Conservation (phyloP, 2,329 filamentous ascomycete genomes). For the Ustulina deusta region DNA sequence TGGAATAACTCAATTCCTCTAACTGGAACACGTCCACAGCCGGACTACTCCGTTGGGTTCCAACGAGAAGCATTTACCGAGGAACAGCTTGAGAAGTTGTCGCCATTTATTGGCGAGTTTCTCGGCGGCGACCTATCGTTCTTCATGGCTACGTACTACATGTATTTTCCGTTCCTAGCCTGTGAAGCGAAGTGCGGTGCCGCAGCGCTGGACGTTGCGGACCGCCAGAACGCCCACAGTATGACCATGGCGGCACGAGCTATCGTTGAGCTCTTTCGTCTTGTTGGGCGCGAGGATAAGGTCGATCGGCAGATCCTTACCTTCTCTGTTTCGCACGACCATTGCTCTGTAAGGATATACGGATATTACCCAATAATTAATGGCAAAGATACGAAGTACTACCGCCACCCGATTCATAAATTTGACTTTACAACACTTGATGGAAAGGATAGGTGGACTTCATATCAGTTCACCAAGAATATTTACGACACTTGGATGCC, state of each 20-base stretch:
- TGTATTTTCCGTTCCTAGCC: conserved; percentile 64
- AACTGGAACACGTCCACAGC: conserved; percentile 54
- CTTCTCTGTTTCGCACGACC: conserved; percentile 58
- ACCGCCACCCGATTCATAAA: conserved; percentile 53
- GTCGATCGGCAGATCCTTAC: conserved; percentile 57
- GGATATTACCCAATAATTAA: conserved; percentile 56
- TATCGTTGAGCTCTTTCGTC: conserved; percentile 55
- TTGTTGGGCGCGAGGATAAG: conserved; percentile 53
- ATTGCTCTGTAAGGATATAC: conserved; percentile 54
- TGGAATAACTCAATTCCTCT: conserved; percentile 55
- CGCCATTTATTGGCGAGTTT: conserved; percentile 53
- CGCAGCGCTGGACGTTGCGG: conserved; percentile 53
- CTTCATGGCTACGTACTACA: conserved; percentile 60
- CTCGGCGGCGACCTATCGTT: conserved; percentile 52
- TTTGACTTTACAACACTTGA: conserved; percentile 52
- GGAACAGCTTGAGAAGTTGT: conserved; percentile 57
- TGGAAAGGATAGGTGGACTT: conserved; percentile 53
- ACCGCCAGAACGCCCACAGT: conserved; percentile 57
- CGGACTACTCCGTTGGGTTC: conserved; percentile 60
- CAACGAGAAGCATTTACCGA: conserved; percentile 56
- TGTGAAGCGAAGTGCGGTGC: conserved; percentile 61
- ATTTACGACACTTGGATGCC: conserved; percentile 55
- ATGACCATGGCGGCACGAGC: conserved; percentile 56
- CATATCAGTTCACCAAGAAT: conserved; percentile 54
- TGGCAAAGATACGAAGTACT: conserved; percentile 51